Evolutionary conservation across 306 rosid species (phyloP).

Genomic region (Rubus idaeus): DNA sequence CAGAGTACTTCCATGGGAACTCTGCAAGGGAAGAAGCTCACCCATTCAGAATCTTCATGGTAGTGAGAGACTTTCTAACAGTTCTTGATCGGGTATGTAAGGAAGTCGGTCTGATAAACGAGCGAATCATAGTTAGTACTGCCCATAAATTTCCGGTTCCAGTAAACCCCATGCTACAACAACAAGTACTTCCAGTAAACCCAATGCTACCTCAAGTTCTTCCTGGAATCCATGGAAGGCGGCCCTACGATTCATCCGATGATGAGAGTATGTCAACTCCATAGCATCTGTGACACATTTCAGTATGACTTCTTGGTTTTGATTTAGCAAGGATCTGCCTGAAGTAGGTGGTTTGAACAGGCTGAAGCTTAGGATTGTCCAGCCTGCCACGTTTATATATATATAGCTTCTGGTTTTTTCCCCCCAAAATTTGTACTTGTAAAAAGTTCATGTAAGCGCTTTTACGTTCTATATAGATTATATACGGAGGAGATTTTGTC

Average conservation of each 20-base stretch:
- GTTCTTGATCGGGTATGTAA: conserved; percentile 86
- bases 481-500: conserved; percentile 54
- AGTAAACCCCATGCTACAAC: conserved; percentile 67
- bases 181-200: conserved; percentile 57
- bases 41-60: conserved; percentile 91
- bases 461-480: conserved; percentile 59
- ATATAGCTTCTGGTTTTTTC: conserved; percentile 5
- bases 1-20: conserved; percentile 95
- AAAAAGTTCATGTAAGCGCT: conserved; percentile 68
- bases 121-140: conserved; percentile 71
- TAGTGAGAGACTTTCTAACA: conserved; percentile 78
- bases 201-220: conserved; percentile 77
- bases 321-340: conserved; percentile 42
- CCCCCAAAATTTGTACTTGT: conserved; percentile 44
- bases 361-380: conserved; percentile 28
- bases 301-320: conserved; percentile 32
- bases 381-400: conserved; percentile 19
- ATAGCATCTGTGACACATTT: conserved; percentile 29
- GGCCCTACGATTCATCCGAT: conserved; percentile 51
- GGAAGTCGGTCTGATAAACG: conserved; percentile 86
- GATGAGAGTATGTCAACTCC: conserved; percentile 47
- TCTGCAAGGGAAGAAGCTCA: conserved; percentile 95
- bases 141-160: conserved; percentile 92
- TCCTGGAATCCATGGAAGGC: conserved; percentile 48
- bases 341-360: conserved; percentile 40